Conservation (phyloP, 2,329 filamentous ascomycete genomes). For the Epichloe uncinata region DNA sequence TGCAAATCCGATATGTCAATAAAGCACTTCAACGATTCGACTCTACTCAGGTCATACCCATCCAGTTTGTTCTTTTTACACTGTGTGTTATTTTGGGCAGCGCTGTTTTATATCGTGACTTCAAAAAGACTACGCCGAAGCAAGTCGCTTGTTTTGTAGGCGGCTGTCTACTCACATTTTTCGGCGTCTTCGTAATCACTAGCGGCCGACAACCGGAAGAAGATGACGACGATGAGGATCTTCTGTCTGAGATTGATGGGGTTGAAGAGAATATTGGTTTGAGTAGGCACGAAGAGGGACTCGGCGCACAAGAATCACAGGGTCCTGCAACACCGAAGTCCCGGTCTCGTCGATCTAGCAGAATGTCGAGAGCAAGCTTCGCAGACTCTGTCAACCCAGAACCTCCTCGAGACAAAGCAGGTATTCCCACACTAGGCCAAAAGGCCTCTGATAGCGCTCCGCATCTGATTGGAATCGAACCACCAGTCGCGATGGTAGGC, state of each 20-base stretch:
- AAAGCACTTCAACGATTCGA: conserved; percentile 79
- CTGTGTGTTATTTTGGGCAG: conserved; percentile 91
- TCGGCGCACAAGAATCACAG: conserved; percentile 9
- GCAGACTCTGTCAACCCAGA: conserved; percentile 24
- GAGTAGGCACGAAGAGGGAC: conserved; percentile 31
- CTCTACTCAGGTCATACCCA: conserved; percentile 94
- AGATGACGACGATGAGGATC: conserved; percentile 45
- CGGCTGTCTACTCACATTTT: conserved; percentile 84
- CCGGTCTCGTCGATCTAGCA: conserved; percentile 35
- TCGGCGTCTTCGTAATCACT: conserved; percentile 95
- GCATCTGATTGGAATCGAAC: conserved; percentile 20
- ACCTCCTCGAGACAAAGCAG: conserved; percentile 22
- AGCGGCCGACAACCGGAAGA: conserved; percentile 53
- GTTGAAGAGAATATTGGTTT: conserved; percentile 52
- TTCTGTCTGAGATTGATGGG: conserved; percentile 40
- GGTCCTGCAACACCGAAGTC: conserved; percentile 13
- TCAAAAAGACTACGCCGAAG: conserved; percentile 63
- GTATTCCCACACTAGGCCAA: conserved; percentile 23
- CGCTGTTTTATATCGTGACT: conserved; percentile 86
- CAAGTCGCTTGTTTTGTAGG: conserved; percentile 77
- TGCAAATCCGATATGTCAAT: conserved; percentile 97
- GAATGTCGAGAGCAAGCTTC: conserved; percentile 32
- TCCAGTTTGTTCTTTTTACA: conserved; percentile 94
- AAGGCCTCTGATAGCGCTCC: conserved; percentile 18
- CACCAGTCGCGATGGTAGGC: conserved; percentile 26